phyloP scores from a whole-genome alignment of 176 grass and related monocot species.

The Zoysia pacifica region DNA sequence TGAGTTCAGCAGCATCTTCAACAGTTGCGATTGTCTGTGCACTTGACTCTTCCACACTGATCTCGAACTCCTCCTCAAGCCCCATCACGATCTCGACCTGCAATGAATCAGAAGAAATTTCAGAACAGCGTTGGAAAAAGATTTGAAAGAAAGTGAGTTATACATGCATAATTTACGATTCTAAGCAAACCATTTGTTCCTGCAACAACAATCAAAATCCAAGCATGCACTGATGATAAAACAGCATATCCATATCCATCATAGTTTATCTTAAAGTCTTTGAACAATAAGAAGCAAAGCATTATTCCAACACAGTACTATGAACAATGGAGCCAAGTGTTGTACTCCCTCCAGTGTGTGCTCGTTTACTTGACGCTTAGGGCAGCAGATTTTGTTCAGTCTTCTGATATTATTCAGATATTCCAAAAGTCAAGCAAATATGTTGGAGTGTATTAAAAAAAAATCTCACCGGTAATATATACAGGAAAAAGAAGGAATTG shows the following conservation, averaged over 20 bases:
- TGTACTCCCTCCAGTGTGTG: too few relatives aligned
- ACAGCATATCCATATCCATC: background rate
- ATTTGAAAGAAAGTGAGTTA: background rate
- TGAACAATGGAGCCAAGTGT: too few relatives aligned
- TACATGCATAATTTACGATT: background rate
- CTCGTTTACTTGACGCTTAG: too few relatives aligned
- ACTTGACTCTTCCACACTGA: conserved; percentile 63
- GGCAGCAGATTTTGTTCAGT: too few relatives aligned
- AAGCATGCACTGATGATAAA: background rate
- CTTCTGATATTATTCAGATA: too few relatives aligned
- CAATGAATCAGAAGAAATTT: background rate
- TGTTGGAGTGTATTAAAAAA: background rate
- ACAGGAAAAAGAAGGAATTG: background rate
- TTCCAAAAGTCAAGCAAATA: background rate
- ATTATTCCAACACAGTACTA: background rate
- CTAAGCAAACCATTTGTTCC: background rate
- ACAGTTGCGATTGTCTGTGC: conserved; percentile 56
- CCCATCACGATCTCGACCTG: conserved; percentile 80
- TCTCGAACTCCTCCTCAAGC: conserved; percentile 60
- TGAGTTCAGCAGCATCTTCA: conserved; percentile 54
- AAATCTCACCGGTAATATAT: too few relatives aligned
- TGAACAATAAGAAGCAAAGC: background rate
- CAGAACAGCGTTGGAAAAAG: background rate
- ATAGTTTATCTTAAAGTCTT: background rate
- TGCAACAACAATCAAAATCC: background rate